Evolutionary conservation across 257 asterid genomes (phyloP), one percentile per base, ranked within the genome.

Genomic region (Solanum bukasovii): DNA sequence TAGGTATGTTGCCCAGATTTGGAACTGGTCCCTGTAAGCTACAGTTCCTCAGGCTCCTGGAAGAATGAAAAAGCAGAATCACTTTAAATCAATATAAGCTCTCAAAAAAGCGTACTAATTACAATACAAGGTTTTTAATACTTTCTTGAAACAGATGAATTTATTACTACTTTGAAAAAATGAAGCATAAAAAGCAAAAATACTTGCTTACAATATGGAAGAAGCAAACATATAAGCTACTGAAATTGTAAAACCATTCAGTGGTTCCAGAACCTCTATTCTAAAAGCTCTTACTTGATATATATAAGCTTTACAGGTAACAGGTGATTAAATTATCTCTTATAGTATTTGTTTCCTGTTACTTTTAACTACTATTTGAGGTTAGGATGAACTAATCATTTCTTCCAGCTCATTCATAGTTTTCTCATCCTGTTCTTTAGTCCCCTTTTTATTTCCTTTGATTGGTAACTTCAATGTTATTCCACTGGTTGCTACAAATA

Each of bases 31-130:
- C 99, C 90, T 29, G 94, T 93, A 97, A 91, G 91, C 92, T 93
- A 93, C 99, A 97, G 95, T 97, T 97, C 92, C 99, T 93, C 79
- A 97, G 98, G 92, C 99, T 97, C 98, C 99, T 97, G 97, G 89
- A 84, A 90, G 27, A 90, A 91, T 23, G 88, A 87, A 86, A 78
- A 61, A 29, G 70, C 40, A 18, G 18, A 82, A 29, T 49, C 70
- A 49, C 85, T 82, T 82, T 65, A 82, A 82, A 31, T 82, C 35
- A 82, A 29, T 49, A 49, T 49, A 46, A 82, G 85, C 38, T 49
- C 31, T 49, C 70, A 49, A 3, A 14, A 29, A 31, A 44, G 33
- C 31, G 18, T 44, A 79, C 65, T 46, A 49, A 49, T 46, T 29
- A 18, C 20, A 31, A 49, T 82, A 38, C 42, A 29, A 82, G 18